Conservation (phyloP, 495 filamentous ascomycete species). For the Penicilliopsis zonata region DNA sequence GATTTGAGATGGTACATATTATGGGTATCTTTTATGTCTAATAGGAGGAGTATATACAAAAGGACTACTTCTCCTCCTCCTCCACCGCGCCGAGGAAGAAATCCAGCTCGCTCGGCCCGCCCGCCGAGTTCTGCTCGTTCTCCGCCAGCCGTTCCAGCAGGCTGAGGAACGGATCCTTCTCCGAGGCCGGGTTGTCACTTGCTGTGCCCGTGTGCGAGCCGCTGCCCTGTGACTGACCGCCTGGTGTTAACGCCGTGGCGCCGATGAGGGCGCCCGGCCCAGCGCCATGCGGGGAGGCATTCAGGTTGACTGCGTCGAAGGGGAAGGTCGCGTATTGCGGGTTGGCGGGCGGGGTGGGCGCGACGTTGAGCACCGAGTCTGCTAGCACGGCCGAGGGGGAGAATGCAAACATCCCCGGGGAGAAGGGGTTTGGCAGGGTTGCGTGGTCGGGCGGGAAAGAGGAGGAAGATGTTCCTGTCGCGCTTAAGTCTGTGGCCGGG, state of each 20-base stretch:
- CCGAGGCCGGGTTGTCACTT: conserved; percentile 20
- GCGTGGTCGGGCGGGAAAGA: conserved; percentile 4
- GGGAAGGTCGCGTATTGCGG: conserved; percentile 34
- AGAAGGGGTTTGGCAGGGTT: conserved; percentile 15
- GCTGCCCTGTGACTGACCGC: conserved; percentile 24
- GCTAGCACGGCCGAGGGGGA: conserved; percentile 21
- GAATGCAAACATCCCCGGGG: conserved; percentile 18
- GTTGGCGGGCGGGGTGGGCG: conserved; percentile 22
- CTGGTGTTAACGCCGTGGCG: conserved; percentile 19
- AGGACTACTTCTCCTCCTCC: too few relatives aligned
- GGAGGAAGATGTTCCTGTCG: too few relatives aligned
- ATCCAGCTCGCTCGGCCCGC: conserved; percentile 56
- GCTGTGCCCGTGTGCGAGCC: conserved; percentile 17
- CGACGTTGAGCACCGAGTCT: conserved; percentile 15
- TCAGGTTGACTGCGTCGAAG: conserved; percentile 16
- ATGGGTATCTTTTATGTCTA: too few relatives aligned
- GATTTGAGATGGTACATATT: too few relatives aligned
- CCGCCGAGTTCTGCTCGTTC: conserved; percentile 45
- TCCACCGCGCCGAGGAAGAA: conserved; percentile 46
- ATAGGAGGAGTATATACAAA: too few relatives aligned
- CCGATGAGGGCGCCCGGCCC: conserved; percentile 1
- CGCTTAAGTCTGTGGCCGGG: not conserved
- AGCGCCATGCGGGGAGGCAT: conserved; percentile 2
- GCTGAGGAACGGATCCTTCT: conserved; percentile 71
- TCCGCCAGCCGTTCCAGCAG: conserved; percentile 71